These are phyloP conservation scores for Zarea fungicola DNA, from an alignment of 2,329 filamentous ascomycete genomes.

Conservation along the genomic window DNA sequence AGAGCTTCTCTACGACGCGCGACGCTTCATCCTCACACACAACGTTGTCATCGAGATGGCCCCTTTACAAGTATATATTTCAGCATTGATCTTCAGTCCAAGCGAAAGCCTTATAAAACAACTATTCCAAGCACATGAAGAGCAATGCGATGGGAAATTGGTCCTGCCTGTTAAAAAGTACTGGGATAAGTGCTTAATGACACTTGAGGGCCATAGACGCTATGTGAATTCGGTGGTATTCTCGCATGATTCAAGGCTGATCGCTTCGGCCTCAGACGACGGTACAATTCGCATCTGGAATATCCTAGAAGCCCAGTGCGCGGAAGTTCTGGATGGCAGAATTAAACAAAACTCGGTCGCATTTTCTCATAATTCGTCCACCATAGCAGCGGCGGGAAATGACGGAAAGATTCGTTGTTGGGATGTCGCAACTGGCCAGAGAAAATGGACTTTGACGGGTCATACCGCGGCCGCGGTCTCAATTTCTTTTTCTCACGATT, in stretches of 20 bases:
- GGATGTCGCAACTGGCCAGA: conserved; percentile 10
- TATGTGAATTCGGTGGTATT: not conserved
- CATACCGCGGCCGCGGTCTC: conserved; percentile 4
- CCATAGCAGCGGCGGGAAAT: not conserved
- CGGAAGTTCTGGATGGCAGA: not conserved
- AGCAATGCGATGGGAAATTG: conserved; percentile 15
- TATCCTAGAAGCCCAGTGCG: not conserved
- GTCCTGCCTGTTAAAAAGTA: not conserved
- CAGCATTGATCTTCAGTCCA: conserved; percentile 29
- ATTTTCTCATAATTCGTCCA: not conserved
- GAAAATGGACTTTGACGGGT: conserved; percentile 14
- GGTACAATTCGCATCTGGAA: not conserved
- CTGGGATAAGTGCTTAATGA: not conserved
- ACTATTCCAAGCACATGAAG: conserved; percentile 14
- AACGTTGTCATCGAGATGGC: conserved; percentile 22
- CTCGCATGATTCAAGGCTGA: not conserved
- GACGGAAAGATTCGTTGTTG: conserved; percentile 15
- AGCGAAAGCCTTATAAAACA: conserved; percentile 17
- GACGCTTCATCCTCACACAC: conserved; percentile 24
- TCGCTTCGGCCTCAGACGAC: not conserved
- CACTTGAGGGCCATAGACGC: not conserved
- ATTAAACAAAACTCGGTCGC: not conserved
- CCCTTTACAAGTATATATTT: conserved; percentile 29
- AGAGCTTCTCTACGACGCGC: conserved; percentile 23
- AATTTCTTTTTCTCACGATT: not conserved